These are phyloP conservation scores for Vanderwaltozyma yarrowii DNA, from an alignment of 805 yeast genomes.

Conservation along the genomic window DNA sequence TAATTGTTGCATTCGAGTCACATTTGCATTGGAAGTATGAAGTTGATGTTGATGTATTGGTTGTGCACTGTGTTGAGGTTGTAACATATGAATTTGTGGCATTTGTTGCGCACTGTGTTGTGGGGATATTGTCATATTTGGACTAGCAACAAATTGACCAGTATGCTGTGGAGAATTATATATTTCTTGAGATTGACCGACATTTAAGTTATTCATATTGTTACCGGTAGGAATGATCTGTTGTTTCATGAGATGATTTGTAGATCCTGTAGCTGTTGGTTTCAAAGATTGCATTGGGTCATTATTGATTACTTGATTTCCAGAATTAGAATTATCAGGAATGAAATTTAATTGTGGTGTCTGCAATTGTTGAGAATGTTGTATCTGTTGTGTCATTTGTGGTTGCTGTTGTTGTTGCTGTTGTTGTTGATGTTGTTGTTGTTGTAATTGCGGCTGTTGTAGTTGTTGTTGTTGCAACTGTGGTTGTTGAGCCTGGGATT, in stretches of 20 bases:
- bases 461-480: no score
- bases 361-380: no score
- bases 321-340: neutral
- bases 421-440: no score
- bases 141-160: conserved; percentile 9
- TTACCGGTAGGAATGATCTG: conserved; percentile 3
- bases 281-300: neutral
- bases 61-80: conserved; percentile 2
- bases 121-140: neutral
- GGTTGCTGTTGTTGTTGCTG: no score
- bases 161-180: conserved; percentile 10
- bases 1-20: conserved; percentile 14
- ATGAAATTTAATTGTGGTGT: no score
- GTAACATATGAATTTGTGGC: neutral
- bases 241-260: conserved; percentile 12
- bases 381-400: no score
- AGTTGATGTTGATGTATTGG: neutral
- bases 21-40: neutral
- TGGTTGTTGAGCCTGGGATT: conserved; percentile 14
- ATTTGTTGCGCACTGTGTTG: conserved; percentile 3
- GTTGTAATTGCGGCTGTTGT: no score
- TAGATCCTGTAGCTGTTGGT: neutral
- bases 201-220: neutral
- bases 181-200: neutral
- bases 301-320: neutral